These are phyloP conservation scores for Arxiozyma heterogenica DNA, from an alignment of 1,139 yeast species.

Conservation along the genomic window DNA sequence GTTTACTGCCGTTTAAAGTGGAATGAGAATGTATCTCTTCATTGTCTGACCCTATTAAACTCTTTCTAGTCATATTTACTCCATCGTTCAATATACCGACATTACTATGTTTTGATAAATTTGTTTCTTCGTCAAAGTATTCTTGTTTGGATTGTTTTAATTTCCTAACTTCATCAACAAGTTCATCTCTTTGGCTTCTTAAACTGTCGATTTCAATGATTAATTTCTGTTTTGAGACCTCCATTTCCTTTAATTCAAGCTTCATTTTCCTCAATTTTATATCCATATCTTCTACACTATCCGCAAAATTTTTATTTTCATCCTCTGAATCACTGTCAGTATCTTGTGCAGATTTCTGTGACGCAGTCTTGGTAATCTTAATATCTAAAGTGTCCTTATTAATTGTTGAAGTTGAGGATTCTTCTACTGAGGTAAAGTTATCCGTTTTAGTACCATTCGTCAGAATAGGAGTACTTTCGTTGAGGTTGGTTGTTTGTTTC, in stretches of 20 bases:
- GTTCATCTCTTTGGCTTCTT: conserved; percentile 24
- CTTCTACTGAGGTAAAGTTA: background rate
- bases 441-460: background rate
- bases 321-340: background rate
- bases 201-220: conserved; percentile 21
- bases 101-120: background rate
- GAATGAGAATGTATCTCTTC: background rate
- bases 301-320: background rate
- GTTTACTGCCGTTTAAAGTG: conserved; percentile 9
- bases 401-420: conserved; percentile 3
- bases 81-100: conserved; percentile 3
- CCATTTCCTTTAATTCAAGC: conserved; percentile 30
- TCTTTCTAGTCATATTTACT: background rate
- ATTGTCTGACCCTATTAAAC: background rate
- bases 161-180: conserved; percentile 30
- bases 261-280: conserved; percentile 29
- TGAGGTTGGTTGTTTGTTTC: background rate
- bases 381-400: background rate
- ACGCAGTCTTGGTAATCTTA: background rate
- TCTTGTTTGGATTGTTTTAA: conserved; percentile 10
- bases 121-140: background rate
- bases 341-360: background rate
- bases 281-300: conserved; percentile 13
- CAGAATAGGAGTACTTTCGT: background rate
- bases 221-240: conserved; percentile 19